Base-by-base conservation (phyloP, 345 rosid species). In the Eucalyptus guilfoylei region DNA sequence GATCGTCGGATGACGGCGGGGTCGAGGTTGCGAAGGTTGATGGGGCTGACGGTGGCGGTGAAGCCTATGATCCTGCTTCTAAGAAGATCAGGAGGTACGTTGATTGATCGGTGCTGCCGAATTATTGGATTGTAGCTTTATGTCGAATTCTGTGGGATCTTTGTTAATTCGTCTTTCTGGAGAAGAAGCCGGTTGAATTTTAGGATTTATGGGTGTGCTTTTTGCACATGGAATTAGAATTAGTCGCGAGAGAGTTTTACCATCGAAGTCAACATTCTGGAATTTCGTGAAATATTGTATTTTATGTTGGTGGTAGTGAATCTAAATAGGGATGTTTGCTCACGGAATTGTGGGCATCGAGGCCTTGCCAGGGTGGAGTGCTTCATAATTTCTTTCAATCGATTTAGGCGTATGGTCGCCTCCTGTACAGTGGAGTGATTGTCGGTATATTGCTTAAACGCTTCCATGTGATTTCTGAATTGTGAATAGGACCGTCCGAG, bases 51-150 rank as follows among this genome's bases (percentile, higher is more conserved):
- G 87, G 64, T 40, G 60, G 87, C 17, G 48, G 87, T 92, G 96
- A 94, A 92, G 93, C 50, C 86, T 92, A 91, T 85, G 95, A 93
- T 92, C 91, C 92, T n/a, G 67, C 90, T 85, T 91, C 92, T 47
- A 96, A 94, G 94, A 96, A 96, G 89, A 89, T 89, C 90, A 92
- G 88, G 90, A 95, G 98, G 98, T 96, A 94, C 28, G 52, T 76
- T 88, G 86, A 69, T 88, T 48, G 8, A 8, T 50, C 24, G 16
- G 26, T 52, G 32, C 83, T 64, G 15, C 40, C 14, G 88, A 64
- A 49, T 87, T 87, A 23, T 30, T 62, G 80, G 90, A 80, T 87
- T 21, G 42, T 21, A 76, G 24, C 83, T 23, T 76, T 42, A 23
- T 21, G 45, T 40, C 30, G 45, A 40, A 76, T 21, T 76, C 47